These are phyloP conservation scores for Bauhinia variegata DNA, from an alignment of 306 rosid genomes.

Conservation along the genomic window DNA sequence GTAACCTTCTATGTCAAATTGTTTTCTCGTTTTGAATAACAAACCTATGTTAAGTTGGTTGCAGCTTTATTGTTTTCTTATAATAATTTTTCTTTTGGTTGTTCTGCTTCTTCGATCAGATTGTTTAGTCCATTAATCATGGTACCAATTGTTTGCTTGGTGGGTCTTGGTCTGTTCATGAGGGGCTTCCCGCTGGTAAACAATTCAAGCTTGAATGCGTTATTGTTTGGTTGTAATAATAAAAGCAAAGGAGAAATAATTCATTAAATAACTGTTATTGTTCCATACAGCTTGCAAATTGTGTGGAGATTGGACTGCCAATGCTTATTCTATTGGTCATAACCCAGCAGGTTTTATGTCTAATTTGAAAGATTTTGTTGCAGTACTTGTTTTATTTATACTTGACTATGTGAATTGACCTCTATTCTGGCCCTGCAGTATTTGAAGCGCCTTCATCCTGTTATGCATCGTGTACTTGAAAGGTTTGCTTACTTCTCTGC, in stretches of 20 bases:
- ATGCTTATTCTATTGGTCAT: slow-evolving; percentile 81
- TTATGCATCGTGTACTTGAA: slow-evolving; percentile 50
- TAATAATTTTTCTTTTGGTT: no score
- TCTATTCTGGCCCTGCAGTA: slow-evolving; percentile 43
- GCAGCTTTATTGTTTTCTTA: slow-evolving; percentile 9
- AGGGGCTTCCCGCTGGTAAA: slow-evolving; percentile 90
- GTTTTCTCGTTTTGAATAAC: background rate
- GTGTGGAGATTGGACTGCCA: slow-evolving; percentile 71
- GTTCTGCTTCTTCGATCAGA: slow-evolving; percentile 47
- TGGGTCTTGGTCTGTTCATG: slow-evolving; percentile 78
- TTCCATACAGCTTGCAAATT: slow-evolving; percentile 61
- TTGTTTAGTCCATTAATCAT: slow-evolving; percentile 69
- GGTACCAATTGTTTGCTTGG: slow-evolving; percentile 75
- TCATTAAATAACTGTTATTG: slow-evolving; percentile 16
- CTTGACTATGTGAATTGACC: background rate
- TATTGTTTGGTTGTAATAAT: slow-evolving; percentile 4
- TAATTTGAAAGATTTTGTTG: slow-evolving; percentile 4
- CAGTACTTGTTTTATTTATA: background rate
- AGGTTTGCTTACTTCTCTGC: slow-evolving; percentile 77
- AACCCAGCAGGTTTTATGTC: slow-evolving; percentile 68
- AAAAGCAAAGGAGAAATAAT: slow-evolving; percentile 8
- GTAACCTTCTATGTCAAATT: no score
- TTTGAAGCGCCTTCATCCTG: slow-evolving; percentile 54
- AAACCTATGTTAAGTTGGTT: no score
- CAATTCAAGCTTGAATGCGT: slow-evolving; percentile 27